These are phyloP conservation scores for Aspergillus sp. DNA, from an alignment of 2,329 filamentous ascomycete species.

Conservation along the genomic window DNA sequence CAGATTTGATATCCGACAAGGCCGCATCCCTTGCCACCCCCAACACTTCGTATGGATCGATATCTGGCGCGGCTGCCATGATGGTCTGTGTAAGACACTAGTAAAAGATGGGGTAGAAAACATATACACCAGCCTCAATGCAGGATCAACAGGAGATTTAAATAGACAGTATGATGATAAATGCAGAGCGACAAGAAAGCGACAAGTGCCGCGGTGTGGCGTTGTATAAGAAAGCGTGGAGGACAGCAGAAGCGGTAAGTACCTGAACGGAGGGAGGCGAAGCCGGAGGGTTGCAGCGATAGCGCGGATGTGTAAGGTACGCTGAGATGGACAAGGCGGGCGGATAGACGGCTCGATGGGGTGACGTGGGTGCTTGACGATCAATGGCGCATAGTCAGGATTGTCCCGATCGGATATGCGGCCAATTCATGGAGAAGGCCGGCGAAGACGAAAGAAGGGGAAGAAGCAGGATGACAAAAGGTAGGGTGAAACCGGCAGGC, in stretches of 20 bases:
- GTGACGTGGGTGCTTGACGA: slow-evolving; percentile 24
- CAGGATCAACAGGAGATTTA: not conserved
- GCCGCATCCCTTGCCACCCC: slow-evolving; percentile 74
- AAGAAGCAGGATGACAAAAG: slow-evolving; percentile 1
- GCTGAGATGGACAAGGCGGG: not conserved
- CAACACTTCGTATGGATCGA: slow-evolving; percentile 78
- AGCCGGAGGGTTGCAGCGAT: slow-evolving; percentile 14
- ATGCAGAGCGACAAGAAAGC: not conserved
- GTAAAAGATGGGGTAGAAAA: slow-evolving; percentile 8
- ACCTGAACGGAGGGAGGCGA: slow-evolving; percentile 12
- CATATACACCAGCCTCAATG: slow-evolving; percentile 22
- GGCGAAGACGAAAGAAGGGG: slow-evolving; percentile 20
- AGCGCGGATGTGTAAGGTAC: slow-evolving; percentile 8
- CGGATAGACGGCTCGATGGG: slow-evolving; percentile 10
- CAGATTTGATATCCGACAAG: slow-evolving; percentile 70
- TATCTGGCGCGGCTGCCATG: slow-evolving; percentile 34
- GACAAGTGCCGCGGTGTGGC: slow-evolving; percentile 1
- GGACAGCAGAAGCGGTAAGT: slow-evolving; percentile 12
- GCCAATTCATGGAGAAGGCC: slow-evolving; percentile 21
- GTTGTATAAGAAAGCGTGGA: slow-evolving; percentile 15
- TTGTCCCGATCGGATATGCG: slow-evolving; percentile 11
- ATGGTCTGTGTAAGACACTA: slow-evolving; percentile 24
- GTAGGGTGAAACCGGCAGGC: not conserved
- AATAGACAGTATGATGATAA: slow-evolving; percentile 4
- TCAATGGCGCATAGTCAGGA: slow-evolving; percentile 22